Conservation (phyloP, 2,329 filamentous ascomycete species). For the Pseudogymnoascus sp. region DNA sequence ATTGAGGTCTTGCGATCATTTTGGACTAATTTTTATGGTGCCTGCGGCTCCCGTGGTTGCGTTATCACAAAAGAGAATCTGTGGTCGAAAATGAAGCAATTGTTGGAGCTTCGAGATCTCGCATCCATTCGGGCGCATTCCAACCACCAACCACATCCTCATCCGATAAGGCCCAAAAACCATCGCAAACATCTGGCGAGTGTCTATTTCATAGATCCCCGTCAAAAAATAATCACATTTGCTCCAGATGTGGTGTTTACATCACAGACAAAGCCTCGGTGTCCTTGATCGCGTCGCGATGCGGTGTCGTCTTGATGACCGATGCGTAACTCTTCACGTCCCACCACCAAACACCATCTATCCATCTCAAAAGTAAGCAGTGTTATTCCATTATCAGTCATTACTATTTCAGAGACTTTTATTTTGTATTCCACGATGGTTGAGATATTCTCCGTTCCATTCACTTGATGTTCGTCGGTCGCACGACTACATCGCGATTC, state of each 20-base stretch:
- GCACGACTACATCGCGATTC: background rate
- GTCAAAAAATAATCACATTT: background rate
- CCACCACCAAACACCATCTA: background rate
- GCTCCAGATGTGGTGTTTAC: background rate
- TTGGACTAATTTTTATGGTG: background rate
- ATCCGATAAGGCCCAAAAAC: background rate
- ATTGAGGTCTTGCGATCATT: background rate
- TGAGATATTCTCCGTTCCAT: background rate
- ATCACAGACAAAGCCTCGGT: background rate
- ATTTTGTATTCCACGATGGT: background rate
- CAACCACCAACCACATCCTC: background rate
- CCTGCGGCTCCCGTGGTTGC: background rate
- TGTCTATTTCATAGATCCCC: background rate
- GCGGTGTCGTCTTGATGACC: background rate
- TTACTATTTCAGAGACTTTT: background rate
- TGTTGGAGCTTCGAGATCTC: slow-evolving; percentile 2
- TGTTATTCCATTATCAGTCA: background rate
- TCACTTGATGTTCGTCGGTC: slow-evolving; percentile 1
- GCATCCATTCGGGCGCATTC: slow-evolving; percentile 1
- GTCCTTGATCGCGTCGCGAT: slow-evolving; percentile 3
- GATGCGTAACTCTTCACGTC: background rate
- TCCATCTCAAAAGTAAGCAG: background rate
- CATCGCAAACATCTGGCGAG: background rate
- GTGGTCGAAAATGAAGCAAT: slow-evolving; percentile 9
- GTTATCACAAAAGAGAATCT: background rate